Evolutionary conservation across 257 asterid genomes (phyloP), one percentile per base, ranked within the genome.

Genomic region (Fraxinus anomala): DNA sequence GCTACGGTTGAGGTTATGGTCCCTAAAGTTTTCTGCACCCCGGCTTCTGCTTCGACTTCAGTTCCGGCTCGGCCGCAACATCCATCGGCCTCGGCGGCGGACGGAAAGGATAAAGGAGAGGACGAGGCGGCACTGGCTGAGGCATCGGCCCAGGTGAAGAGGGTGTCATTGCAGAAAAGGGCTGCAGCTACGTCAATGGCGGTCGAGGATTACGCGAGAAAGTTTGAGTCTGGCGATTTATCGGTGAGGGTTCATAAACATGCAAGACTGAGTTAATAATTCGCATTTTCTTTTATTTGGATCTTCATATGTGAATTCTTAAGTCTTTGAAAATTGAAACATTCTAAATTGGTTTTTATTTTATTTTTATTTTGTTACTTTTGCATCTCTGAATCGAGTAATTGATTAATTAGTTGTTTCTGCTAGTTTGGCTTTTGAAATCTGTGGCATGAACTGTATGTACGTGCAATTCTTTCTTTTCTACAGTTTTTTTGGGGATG

Each of bases 1-100:
- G 92, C 93, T 0, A 89, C 95, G 72, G 80, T 93, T 47, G 97
- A 93, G 88, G 97, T 96, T 42, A 85, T 81, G 88, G 99, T 93
- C 76, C 99, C 99, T 14, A 96, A 91, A 68, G 91, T 93, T 34
- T 85, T 81, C 51, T 89, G 84, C 49, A 76, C 88, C 61, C 86
- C 87, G 1, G 79, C 85, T 0, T 14, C n/a, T 1, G 56, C 7
- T 47, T 16, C 56, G 56, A 16, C 56, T 40, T 83, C 87, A 23
- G 66, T 56, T 30, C 80, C 85, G 11, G 88, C 87, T 72, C 86
- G 77, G 77, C 87, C 85, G 74, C 81, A 72, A 54, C 72, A 79
- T 68, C 80, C 82, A 73, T 33, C 76, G 83, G 74, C 42, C 72
- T 3, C 34, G 85, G 84, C 42, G 82, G 75, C n/a, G 85, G 95